Percentiles rank a stretch among this genome's conserved stretches.
Conservation (phyloP, 108 stramenopile species). For the Pseudonitzschia multiseries region DNA sequence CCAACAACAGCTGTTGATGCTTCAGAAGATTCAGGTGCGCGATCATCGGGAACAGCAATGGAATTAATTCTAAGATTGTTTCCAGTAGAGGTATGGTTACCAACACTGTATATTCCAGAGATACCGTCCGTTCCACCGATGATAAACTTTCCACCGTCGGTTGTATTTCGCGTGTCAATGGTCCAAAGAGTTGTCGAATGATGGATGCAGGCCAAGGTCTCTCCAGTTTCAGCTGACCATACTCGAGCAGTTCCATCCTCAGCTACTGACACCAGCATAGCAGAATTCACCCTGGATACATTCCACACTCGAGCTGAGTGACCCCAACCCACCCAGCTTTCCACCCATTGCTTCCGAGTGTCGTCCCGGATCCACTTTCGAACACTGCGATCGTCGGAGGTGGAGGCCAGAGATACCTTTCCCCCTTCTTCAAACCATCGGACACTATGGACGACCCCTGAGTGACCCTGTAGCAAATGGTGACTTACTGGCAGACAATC, state of each 20-base stretch:
- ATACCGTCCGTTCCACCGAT: slow-evolving; percentile 73
- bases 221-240: slow-evolving; percentile 51
- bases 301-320: slow-evolving; percentile 77
- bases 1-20: neutral
- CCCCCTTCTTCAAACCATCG: slow-evolving; percentile 36
- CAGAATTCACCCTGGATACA: slow-evolving; percentile 40
- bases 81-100: neutral
- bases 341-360: slow-evolving; percentile 1
- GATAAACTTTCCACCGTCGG: slow-evolving; percentile 34
- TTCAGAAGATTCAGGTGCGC: slow-evolving; percentile 4
- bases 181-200: slow-evolving; percentile 46
- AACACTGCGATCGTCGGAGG: slow-evolving; percentile 81
- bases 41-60: slow-evolving; percentile 34
- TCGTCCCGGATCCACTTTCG: slow-evolving; percentile 53
- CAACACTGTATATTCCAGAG: slow-evolving; percentile 29
- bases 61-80: neutral
- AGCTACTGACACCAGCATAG: slow-evolving; percentile 44
- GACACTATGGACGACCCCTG: slow-evolving; percentile 62
- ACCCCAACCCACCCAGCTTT: slow-evolving; percentile 72
- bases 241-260: slow-evolving; percentile 72
- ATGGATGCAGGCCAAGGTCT: slow-evolving; percentile 31
- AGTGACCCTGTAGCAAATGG: slow-evolving; percentile 55
- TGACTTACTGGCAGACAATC: slow-evolving; percentile 8
- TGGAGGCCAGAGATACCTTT: slow-evolving; percentile 46
- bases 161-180: slow-evolving; percentile 34